Evolutionary conservation across 495 filamentous ascomycete genomes (phyloP).

Genomic region (Trichoderma asperelloides): DNA sequence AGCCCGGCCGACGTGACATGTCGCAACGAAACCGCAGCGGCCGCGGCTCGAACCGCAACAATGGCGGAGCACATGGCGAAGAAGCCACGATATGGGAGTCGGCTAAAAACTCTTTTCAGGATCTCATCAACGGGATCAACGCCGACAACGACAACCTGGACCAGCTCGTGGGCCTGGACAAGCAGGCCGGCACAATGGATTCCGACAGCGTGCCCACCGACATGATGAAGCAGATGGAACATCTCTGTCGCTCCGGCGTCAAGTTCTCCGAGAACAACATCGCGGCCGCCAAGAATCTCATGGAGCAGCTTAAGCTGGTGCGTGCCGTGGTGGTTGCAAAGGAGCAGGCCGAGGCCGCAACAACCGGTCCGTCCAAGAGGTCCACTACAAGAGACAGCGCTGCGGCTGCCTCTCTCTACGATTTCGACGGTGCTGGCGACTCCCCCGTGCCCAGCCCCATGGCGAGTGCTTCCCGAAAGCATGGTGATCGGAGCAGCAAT

Average conservation of each 20-base stretch:
- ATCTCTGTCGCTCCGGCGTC: conserved; percentile 31
- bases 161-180: conserved; percentile 34
- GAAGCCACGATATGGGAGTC: conserved; percentile 37
- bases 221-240: conserved; percentile 30
- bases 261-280: conserved; percentile 30
- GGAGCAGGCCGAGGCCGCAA: conserved; percentile 45
- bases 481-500: conserved; percentile 44
- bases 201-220: conserved; percentile 19
- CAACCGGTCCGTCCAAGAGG: conserved; percentile 18
- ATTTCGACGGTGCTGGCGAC: conserved; percentile 61
- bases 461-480: conserved; percentile 31
- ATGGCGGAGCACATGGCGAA: conserved; percentile 31
- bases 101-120: conserved; percentile 34
- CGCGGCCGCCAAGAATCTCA: conserved; percentile 27
- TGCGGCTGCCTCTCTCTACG: conserved; percentile 50
- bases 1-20: conserved; percentile 20
- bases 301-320: conserved; percentile 38
- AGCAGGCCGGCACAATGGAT: conserved; percentile 30
- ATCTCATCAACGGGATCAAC: conserved; percentile 32
- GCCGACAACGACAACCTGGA: conserved; percentile 30
- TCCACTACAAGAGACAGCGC: conserved; percentile 15
- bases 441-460: conserved; percentile 60
- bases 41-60: conserved; percentile 40
- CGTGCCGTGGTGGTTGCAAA: conserved; percentile 42
- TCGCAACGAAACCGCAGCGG: conserved; percentile 36